phyloP scores from a whole-genome alignment of 1,139 yeast genomes.

The Nakaseomyces uthaithaninus region DNA sequence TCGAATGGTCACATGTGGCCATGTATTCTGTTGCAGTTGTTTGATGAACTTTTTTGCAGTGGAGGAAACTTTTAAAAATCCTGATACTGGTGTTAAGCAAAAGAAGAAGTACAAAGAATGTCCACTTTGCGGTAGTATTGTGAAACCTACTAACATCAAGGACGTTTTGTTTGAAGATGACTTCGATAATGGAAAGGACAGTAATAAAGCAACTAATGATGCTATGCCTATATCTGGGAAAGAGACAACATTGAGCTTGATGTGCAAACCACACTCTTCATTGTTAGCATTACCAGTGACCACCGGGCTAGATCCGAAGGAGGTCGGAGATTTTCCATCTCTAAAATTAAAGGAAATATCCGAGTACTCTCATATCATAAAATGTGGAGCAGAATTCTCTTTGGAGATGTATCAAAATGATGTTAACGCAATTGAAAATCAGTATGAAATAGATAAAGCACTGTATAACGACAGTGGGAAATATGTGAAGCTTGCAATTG shows the following conservation, averaged over 20 bases:
- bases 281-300: constrained; percentile 56
- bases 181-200: constrained; percentile 34
- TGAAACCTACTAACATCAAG: constrained; percentile 49
- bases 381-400: constrained; percentile 51
- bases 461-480: constrained; percentile 54
- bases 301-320: constrained; percentile 31
- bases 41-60: constrained; percentile 50
- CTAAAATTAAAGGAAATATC: constrained; percentile 33
- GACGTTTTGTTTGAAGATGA: constrained; percentile 55
- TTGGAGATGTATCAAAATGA: constrained; percentile 42
- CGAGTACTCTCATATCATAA: constrained; percentile 52
- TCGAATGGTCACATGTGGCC: constrained; percentile 93
- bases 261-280: constrained; percentile 59
- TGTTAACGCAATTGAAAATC: constrained; percentile 42
- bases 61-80: constrained; percentile 39
- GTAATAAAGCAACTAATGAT: constrained; percentile 23
- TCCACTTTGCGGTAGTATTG: constrained; percentile 71
- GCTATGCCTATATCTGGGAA: constrained; percentile 54
- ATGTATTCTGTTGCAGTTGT: constrained; percentile 79
- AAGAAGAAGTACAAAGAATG: constrained; percentile 60
- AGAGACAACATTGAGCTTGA: constrained; percentile 55
- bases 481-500: constrained; percentile 50
- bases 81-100: constrained; percentile 19
- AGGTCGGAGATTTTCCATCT: constrained; percentile 39
- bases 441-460: constrained; percentile 48